A percentile compares a stretch with the other conserved stretches of the same genome.
Evolutionary conservation across 129 eudicot genomes (phyloP).

Genomic region (Tanacetum coccineum): DNA sequence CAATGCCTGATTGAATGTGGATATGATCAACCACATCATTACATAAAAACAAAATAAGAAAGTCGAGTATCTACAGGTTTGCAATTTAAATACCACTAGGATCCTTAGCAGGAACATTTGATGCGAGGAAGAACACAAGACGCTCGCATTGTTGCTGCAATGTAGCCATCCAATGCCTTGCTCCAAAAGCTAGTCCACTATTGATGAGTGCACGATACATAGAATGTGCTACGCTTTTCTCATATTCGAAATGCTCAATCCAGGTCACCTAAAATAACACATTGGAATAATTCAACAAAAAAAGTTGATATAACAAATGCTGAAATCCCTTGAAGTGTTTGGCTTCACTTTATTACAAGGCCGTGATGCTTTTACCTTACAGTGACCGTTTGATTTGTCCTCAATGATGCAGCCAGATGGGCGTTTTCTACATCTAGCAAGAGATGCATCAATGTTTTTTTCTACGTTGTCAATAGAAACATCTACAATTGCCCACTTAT

Average conservation of each 20-base stretch:
- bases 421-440: constrained; percentile 70
- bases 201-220: constrained; percentile 73
- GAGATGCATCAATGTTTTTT: constrained; percentile 61
- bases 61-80: not conserved
- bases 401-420: constrained; percentile 96
- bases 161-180: constrained; percentile 94
- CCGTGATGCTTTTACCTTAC: constrained; percentile 48
- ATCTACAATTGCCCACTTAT: constrained; percentile 90
- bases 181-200: constrained; percentile 91
- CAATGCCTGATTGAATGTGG: constrained; percentile 46
- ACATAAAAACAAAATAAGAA: not conserved
- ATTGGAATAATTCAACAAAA: not conserved
- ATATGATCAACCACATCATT: not conserved
- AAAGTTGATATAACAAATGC: not conserved
- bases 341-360: not conserved
- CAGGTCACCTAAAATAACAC: constrained; percentile 70
- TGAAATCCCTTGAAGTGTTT: not conserved
- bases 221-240: constrained; percentile 52
- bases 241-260: constrained; percentile 91
- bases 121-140: constrained; percentile 79
- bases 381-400: constrained; percentile 82
- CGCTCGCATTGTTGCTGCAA: constrained; percentile 94
- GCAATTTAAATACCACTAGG: constrained; percentile 55
- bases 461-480: constrained; percentile 74
- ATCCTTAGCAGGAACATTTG: constrained; percentile 89